phyloP scores from a whole-genome alignment of 768 basidiomycete species.

The Russula sp. region DNA sequence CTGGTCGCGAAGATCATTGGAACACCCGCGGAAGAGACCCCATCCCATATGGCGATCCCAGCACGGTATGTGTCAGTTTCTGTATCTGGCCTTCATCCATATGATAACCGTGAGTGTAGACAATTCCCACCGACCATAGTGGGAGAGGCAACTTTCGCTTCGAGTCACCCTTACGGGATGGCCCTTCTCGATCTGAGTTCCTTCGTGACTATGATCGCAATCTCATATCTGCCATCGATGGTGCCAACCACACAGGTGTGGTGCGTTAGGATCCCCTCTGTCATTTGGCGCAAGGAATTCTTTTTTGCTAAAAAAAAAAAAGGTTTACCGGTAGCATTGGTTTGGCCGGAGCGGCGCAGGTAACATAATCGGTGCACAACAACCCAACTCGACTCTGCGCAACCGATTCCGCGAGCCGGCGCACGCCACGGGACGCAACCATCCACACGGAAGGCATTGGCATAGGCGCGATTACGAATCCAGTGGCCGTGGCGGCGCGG shows the following conservation, averaged over 20 bases:
- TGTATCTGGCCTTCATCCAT: no score
- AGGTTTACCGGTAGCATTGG: conserved; percentile 30
- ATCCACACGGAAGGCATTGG: no score
- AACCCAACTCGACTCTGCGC: conserved; percentile 27
- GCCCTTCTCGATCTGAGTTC: conserved; percentile 6
- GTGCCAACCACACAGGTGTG: neutral
- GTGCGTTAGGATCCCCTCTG: neutral
- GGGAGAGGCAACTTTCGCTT: conserved; percentile 82
- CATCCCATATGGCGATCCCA: no score
- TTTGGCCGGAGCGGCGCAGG: conserved; percentile 60
- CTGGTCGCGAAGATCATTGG: neutral
- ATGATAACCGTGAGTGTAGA: conserved; percentile 21
- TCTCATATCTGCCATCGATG: conserved; percentile 19
- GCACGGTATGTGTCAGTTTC: no score
- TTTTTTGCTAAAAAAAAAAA: neutral
- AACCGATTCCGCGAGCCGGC: conserved; percentile 42
- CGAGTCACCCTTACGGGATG: no score
- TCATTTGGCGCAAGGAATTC: neutral
- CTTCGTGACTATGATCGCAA: conserved; percentile 26
- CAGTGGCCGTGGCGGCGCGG: no score
- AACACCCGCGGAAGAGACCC: no score
- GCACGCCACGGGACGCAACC: conserved; percentile 30
- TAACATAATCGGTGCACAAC: conserved; percentile 38
- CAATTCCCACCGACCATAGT: conserved; percentile 65
- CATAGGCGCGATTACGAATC: no score